These are phyloP conservation scores for Tetradesmus obliquus DNA, from an alignment of 139 green algal genomes.

Conservation along the genomic window DNA sequence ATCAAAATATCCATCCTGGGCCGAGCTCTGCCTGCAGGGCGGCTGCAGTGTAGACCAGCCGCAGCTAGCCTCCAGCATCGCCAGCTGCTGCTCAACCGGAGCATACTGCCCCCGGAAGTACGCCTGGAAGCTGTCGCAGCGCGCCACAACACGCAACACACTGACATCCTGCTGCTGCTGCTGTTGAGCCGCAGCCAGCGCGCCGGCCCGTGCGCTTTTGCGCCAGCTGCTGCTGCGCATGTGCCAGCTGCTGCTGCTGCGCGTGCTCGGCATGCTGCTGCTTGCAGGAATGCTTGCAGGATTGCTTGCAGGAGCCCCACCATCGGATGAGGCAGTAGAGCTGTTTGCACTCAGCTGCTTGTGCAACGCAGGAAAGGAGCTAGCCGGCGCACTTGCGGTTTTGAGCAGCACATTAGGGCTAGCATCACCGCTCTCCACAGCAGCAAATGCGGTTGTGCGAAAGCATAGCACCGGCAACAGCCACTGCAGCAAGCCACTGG, in stretches of 20 bases:
- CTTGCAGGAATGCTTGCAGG: conserved; percentile 4
- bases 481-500: neutral
- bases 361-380: neutral
- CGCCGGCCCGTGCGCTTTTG: neutral
- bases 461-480: neutral
- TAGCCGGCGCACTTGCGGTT: neutral
- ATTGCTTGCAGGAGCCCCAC: neutral
- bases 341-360: neutral
- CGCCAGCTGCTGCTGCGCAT: neutral
- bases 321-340: neutral
- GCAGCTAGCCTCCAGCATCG: conserved; percentile 10
- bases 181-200: neutral
- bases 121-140: conserved; percentile 8
- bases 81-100: neutral
- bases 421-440: neutral
- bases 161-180: neutral
- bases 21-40: neutral
- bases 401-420: neutral
- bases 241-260: conserved; percentile 13
- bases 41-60: neutral
- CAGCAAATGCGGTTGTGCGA: neutral
- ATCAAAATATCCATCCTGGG: neutral
- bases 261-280: neutral
- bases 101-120: conserved; percentile 10
- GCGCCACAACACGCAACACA: neutral